phyloP scores from a whole-genome alignment of 2,329 filamentous ascomycete species.

The Ceratocystis variospora region DNA sequence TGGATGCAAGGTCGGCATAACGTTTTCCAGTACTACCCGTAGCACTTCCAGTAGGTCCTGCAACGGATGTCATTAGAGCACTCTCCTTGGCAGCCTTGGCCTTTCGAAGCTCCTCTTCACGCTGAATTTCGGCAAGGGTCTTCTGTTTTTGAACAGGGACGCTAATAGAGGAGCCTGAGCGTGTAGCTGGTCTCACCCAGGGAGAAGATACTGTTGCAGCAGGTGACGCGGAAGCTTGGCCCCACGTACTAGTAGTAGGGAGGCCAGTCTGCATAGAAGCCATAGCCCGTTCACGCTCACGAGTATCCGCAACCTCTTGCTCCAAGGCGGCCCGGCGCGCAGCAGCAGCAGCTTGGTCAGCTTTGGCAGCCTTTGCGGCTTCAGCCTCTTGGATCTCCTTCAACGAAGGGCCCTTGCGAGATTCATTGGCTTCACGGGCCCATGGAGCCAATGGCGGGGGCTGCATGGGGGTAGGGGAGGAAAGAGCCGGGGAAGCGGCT shows the following conservation, averaged over 20 bases:
- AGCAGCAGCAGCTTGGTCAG: constrained; percentile 66
- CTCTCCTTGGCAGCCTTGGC: constrained; percentile 46
- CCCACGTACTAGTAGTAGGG: constrained; percentile 82
- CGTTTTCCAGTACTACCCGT: constrained; percentile 56
- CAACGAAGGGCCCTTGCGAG: constrained; percentile 73
- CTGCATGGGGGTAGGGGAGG: constrained; percentile 29
- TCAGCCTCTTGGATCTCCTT: constrained; percentile 96
- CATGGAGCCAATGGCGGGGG: constrained; percentile 76
- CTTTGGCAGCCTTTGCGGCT: constrained; percentile 80
- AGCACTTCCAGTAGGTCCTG: constrained; percentile 24
- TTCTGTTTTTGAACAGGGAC: constrained; percentile 51
- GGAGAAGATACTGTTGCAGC: constrained; percentile 38
- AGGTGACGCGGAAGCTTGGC: constrained; percentile 57
- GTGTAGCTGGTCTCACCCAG: constrained; percentile 50
- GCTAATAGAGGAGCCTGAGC: constrained; percentile 22
- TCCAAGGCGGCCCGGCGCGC: constrained; percentile 66
- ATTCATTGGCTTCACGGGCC: constrained; percentile 70
- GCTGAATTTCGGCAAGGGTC: constrained; percentile 89
- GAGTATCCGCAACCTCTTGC: constrained; percentile 52
- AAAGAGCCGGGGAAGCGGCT: constrained; percentile 36
- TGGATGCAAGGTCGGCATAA: constrained; percentile 87
- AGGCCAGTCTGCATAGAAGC: constrained; percentile 54
- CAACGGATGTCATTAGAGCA: constrained; percentile 26
- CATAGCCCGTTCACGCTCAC: constrained; percentile 42
- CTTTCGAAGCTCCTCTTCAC: constrained; percentile 86